Percentiles rank a stretch among this genome's conserved stretches.
Conservation (phyloP, 805 yeast species). For the Jamesozyma hellenica region DNA sequence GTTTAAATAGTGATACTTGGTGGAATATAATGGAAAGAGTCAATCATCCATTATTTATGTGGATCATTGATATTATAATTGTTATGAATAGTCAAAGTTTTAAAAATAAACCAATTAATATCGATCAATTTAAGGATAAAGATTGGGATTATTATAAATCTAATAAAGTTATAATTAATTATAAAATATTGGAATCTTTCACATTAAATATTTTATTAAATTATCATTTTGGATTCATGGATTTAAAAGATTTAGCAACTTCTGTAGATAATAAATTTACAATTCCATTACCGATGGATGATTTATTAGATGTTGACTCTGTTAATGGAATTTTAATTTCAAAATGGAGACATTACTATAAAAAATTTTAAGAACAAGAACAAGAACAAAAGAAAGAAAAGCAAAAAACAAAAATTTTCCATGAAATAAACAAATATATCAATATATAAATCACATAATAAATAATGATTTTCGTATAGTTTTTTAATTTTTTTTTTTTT, state of each 20-base stretch:
- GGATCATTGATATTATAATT: slow-evolving; percentile 29
- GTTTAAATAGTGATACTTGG: slow-evolving; percentile 26
- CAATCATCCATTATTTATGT: slow-evolving; percentile 26
- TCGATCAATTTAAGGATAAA: slow-evolving; percentile 12
- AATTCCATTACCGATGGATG: slow-evolving; percentile 23
- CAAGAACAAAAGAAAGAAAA: background rate
- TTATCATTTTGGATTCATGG: slow-evolving; percentile 42
- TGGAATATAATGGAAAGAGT: slow-evolving; percentile 27
- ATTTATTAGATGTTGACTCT: slow-evolving; percentile 13
- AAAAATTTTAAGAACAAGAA: slow-evolving; percentile 19
- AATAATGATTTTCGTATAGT: background rate
- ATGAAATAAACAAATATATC: too few species aligned
- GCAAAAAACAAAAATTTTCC: background rate
- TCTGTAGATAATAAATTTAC: slow-evolving; percentile 18
- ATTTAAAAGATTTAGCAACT: slow-evolving; percentile 24
- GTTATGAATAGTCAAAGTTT: slow-evolving; percentile 29
- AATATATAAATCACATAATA: too few species aligned
- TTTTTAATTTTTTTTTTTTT: too few species aligned
- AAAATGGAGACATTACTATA: slow-evolving; percentile 28
- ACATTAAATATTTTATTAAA: slow-evolving; percentile 35
- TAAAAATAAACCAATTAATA: slow-evolving; percentile 25
- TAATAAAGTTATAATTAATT: slow-evolving; percentile 30
- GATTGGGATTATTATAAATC: slow-evolving; percentile 28
- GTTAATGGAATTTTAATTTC: slow-evolving; percentile 22
- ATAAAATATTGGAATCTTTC: slow-evolving; percentile 34